Evolutionary conservation across 306 rosid genomes (phyloP).

Genomic region (Ormosia semicastrata): DNA sequence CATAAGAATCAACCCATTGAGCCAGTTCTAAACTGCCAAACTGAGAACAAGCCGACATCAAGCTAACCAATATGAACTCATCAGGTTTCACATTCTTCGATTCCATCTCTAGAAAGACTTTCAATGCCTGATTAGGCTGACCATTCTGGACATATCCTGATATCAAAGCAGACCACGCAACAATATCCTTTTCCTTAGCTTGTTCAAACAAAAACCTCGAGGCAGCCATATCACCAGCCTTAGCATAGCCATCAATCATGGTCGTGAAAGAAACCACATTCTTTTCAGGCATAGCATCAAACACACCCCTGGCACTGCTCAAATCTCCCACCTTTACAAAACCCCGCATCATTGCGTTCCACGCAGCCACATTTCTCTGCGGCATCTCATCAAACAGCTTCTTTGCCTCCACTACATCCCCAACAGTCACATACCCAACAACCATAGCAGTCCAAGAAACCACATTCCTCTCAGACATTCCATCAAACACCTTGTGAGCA

Average conservation of each 20-base stretch:
- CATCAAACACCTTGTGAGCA: constrained; percentile 69
- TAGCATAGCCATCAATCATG: constrained; percentile 82
- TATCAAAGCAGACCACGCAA: constrained; percentile 74
- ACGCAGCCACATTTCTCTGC: constrained; percentile 35
- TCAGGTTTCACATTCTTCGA: constrained; percentile 59
- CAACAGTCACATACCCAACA: constrained; percentile 45
- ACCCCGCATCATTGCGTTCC: constrained; percentile 55
- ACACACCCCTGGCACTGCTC: constrained; percentile 46
- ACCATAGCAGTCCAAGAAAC: constrained; percentile 59
- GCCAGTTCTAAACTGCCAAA: constrained; percentile 56
- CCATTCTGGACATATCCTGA: constrained; percentile 74
- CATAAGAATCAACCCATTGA: constrained; percentile 63
- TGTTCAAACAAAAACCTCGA: constrained; percentile 62
- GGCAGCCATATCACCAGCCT: constrained; percentile 63
- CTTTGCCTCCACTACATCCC: constrained; percentile 45
- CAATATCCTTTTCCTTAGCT: constrained; percentile 48
- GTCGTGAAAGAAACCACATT: constrained; percentile 67
- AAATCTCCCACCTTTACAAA: constrained; percentile 60
- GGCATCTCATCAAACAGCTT: constrained; percentile 47
- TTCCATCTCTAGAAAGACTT: constrained; percentile 60
- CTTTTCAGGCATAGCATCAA: constrained; percentile 69
- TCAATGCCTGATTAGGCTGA: constrained; percentile 51
- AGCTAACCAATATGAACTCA: constrained; percentile 60
- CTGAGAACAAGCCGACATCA: constrained; percentile 78
- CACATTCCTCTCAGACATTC: constrained; percentile 39